Base-by-base conservation (phyloP, 805 yeast species). In the Candida cerambycidarum region DNA sequence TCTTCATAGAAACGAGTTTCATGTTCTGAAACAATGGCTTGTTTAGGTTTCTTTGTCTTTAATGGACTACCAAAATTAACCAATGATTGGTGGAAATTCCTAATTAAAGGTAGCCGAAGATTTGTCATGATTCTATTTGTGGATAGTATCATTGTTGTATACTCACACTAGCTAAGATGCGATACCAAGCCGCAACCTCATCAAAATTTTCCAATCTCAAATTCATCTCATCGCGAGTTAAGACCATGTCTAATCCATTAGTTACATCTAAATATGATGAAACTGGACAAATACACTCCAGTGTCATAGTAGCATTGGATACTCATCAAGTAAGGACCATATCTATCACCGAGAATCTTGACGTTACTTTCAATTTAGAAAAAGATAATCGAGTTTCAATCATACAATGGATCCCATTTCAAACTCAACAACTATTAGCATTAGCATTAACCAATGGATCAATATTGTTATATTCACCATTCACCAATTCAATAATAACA, bases 241-340 rank as follows among this genome's bases (percentile, higher is more conserved):
- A 21, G 21, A 19, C 33, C 23, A 41, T 34, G 43, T 21, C 38
- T 28, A 59, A 60, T 27, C 68, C 71, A 5, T 42, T 69, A 31
- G 47, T 68, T 25, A 53, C 66, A 13, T 72, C 83, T 17, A 65
- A 63, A 30, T 87, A 81, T 58, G 92, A 88, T 60, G 73, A 80
- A 10, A 62, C 76, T 1, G 82, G 84, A n/a, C 68, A 75, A 33
- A 74, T 72, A 55, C 73, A 81, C 52, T 89, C 90, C 18, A 76
- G 80, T 34, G 87, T 79, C 1, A 66, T 79, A 15, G 77, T 79
- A 27, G 83, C 88, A 1, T 73, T 88, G 45, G 92, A 86, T 59
- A 70, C 81, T 4, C 92, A 85, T 55, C 79, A 80, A 50, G 65
- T 88, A 29, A 71, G 82, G 43, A 85, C 85, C 2, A 83, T 81